Conservation (phyloP, 1,139 yeast species). For the Debaryomyces psychrophilus region DNA sequence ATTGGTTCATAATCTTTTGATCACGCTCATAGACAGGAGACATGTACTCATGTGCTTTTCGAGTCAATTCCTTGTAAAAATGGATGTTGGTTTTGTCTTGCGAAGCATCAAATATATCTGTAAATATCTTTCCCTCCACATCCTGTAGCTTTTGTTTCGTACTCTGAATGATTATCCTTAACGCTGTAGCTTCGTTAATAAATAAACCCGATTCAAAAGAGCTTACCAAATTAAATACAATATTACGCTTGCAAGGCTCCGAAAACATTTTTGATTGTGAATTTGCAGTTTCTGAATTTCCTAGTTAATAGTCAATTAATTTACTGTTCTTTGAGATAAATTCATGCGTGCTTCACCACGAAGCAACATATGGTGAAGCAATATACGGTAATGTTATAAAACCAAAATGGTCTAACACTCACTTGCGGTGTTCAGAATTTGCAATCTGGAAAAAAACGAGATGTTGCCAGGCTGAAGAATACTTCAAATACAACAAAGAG, state of each 20-base stretch:
- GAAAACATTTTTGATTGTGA: background rate
- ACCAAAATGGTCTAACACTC: background rate
- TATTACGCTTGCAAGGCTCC: background rate
- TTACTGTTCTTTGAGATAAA: too few species aligned
- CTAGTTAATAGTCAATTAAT: too few species aligned
- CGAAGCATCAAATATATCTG: background rate
- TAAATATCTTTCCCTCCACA: background rate
- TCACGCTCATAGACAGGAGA: background rate
- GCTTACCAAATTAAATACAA: background rate
- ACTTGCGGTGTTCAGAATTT: background rate
- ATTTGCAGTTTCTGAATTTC: too few species aligned
- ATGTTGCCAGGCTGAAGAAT: background rate
- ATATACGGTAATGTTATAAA: too few species aligned
- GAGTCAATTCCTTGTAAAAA: background rate
- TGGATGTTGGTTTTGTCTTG: background rate
- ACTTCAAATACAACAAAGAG: background rate
- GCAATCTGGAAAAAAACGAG: background rate
- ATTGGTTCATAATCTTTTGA: background rate
- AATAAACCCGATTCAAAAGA: background rate
- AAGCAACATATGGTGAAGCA: too few species aligned
- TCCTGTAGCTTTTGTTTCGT: background rate
- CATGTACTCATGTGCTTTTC: background rate
- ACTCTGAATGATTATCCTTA: background rate
- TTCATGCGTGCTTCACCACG: too few species aligned
- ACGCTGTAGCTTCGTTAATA: background rate